phyloP scores from a whole-genome alignment of 805 yeast species.

The Wickerhamomyces bovis region DNA sequence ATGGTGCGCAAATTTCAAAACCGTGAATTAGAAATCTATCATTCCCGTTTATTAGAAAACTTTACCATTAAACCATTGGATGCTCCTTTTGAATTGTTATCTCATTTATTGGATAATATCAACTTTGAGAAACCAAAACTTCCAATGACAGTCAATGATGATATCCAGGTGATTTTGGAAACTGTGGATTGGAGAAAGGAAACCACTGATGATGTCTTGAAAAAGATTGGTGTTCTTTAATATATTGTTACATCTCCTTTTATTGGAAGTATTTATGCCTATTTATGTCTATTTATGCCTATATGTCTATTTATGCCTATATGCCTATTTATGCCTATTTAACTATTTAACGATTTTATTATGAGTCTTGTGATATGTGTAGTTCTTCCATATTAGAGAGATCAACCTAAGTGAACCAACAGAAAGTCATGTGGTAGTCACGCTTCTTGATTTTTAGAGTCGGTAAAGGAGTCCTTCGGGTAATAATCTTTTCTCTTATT shows the following conservation, averaged over 20 bases:
- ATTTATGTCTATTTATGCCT: background rate
- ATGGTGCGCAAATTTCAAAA: conserved; percentile 3
- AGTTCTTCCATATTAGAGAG: too few species aligned
- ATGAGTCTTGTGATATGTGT: too few species aligned
- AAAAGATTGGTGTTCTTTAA: conserved; percentile 27
- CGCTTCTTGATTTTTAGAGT: too few species aligned
- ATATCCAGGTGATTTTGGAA: conserved; percentile 24
- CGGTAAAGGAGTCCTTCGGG: too few species aligned
- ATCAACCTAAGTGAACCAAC: too few species aligned
- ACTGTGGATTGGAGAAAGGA: conserved; percentile 29
- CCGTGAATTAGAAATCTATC: conserved; percentile 7
- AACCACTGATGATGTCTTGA: conserved; percentile 28
- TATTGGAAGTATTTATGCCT: background rate
- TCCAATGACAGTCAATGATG: conserved; percentile 5
- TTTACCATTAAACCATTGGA: background rate
- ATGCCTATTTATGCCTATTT: too few species aligned
- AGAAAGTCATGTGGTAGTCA: too few species aligned
- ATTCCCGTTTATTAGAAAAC: background rate
- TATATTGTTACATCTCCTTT: background rate
- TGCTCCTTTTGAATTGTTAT: background rate
- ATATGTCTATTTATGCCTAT: too few species aligned
- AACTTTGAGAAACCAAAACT: background rate
- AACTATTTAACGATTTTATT: too few species aligned
- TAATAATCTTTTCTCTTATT: too few species aligned
- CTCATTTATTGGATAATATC: background rate